These are phyloP conservation scores for Leccinum subgranulosum DNA, from an alignment of 768 basidiomycete species.

Conservation along the genomic window DNA sequence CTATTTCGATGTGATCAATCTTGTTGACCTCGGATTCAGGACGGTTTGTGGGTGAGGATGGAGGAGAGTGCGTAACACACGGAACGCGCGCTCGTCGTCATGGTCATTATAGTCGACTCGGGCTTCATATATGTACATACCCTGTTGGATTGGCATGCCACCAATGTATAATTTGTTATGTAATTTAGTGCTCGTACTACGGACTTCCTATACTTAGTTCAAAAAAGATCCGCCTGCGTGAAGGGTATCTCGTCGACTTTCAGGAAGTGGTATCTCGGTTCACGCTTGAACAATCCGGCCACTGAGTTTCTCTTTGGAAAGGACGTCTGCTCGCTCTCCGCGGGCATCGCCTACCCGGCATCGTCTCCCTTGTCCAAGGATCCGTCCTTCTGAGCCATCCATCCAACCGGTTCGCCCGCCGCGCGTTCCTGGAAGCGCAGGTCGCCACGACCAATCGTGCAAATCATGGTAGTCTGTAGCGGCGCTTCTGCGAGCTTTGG, in stretches of 20 bases:
- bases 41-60: constrained; percentile 28
- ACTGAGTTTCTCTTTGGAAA: constrained; percentile 55
- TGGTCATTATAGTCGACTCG: background rate
- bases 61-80: constrained; percentile 10
- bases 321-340: constrained; percentile 35
- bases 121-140: no score
- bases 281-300: constrained; percentile 50
- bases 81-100: background rate
- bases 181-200: no score
- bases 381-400: constrained; percentile 27
- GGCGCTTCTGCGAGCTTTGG: constrained; percentile 47
- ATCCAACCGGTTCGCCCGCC: constrained; percentile 33
- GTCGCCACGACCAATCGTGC: constrained; percentile 28
- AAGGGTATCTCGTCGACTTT: constrained; percentile 41
- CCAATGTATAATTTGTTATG: no score
- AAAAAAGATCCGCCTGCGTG: constrained; percentile 26
- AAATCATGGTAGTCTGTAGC: constrained; percentile 38
- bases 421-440: constrained; percentile 41
- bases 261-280: constrained; percentile 44
- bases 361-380: constrained; percentile 22
- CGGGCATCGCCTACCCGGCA: constrained; percentile 36
- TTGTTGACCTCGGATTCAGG: constrained; percentile 2
- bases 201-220: no score
- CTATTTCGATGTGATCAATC: no score
- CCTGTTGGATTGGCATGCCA: no score